These are phyloP conservation scores for Eremochloa ophiuroides DNA, from an alignment of 176 grass and related monocot genomes.

Conservation along the genomic window DNA sequence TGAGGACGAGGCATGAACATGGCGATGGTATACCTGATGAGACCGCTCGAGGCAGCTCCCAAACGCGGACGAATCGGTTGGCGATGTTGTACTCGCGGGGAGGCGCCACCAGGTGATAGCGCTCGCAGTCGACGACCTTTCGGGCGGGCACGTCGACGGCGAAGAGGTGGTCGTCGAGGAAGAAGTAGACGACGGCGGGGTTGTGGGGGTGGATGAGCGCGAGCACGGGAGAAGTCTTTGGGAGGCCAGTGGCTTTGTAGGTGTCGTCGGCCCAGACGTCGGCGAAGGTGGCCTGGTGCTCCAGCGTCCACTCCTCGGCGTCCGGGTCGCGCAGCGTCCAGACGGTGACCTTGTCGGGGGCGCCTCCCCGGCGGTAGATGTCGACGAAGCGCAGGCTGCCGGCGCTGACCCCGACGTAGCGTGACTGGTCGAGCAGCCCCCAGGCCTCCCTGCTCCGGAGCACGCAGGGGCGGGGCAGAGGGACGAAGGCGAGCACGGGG, in stretches of 20 bases:
- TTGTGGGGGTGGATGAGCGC: constrained; percentile 4
- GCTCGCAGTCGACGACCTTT: background rate
- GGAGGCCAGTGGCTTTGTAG: background rate
- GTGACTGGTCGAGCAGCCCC: background rate
- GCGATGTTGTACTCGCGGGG: background rate
- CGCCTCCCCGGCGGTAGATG: background rate
- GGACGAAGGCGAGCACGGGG: background rate
- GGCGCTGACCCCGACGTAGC: background rate
- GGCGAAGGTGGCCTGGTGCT: constrained; percentile 7
- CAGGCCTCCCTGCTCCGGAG: background rate
- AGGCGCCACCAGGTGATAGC: background rate
- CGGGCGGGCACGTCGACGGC: background rate
- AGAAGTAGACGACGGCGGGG: background rate
- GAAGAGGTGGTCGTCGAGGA: background rate
- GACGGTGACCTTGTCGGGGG: background rate
- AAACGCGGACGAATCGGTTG: background rate
- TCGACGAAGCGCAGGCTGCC: background rate
- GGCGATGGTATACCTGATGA: background rate
- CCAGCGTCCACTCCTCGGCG: background rate
- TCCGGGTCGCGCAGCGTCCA: background rate
- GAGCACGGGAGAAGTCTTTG: background rate
- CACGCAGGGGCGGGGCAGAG: background rate
- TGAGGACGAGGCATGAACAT: background rate
- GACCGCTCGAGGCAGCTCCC: background rate
- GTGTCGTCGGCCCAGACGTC: background rate